A percentile compares a stretch with the other conserved stretches of the same genome.
These are phyloP conservation scores for Geotrichum restrictum DNA, from an alignment of 1,139 yeast genomes.

Conservation along the genomic window DNA sequence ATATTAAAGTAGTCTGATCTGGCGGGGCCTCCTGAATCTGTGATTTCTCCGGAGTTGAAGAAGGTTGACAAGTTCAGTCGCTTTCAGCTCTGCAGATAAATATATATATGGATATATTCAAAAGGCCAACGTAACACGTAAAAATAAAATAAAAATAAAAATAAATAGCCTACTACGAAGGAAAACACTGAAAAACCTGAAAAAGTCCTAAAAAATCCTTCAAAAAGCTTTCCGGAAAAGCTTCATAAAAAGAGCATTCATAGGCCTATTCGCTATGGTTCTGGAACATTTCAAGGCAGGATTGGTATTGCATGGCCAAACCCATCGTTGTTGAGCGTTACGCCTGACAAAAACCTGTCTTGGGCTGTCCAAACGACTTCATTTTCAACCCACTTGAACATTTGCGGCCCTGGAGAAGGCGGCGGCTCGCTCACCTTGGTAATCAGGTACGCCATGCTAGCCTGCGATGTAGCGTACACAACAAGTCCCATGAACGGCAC, in stretches of 20 bases:
- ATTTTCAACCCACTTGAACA: conserved; percentile 30
- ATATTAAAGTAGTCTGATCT: too few species aligned
- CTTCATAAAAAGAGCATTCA: too few species aligned
- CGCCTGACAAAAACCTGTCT: conserved; percentile 16
- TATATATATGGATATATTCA: neutral
- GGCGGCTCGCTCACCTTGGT: conserved; percentile 54
- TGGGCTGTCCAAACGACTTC: conserved; percentile 33
- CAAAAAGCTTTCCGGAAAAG: too few species aligned
- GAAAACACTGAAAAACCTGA: neutral
- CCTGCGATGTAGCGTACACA: conserved; percentile 53
- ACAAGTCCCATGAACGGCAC: conserved; percentile 49
- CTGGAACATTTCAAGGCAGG: conserved; percentile 14
- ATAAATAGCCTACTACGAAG: too few species aligned
- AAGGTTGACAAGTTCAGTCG: neutral
- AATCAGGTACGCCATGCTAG: conserved; percentile 52
- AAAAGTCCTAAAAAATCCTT: neutral
- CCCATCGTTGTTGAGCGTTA: conserved; percentile 16
- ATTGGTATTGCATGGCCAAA: conserved; percentile 13
- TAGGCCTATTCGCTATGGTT: too few species aligned
- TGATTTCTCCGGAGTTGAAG: too few species aligned
- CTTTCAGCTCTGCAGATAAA: neutral
- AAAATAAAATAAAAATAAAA: neutral
- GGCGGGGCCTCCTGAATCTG: too few species aligned
- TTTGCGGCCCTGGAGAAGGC: conserved; percentile 36
- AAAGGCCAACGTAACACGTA: conserved; percentile 1